A percentile compares a stretch with the other conserved stretches of the same genome.
These are phyloP conservation scores for Carex sylvatica DNA, from an alignment of 202 grass and related monocot species.

Conservation along the genomic window DNA sequence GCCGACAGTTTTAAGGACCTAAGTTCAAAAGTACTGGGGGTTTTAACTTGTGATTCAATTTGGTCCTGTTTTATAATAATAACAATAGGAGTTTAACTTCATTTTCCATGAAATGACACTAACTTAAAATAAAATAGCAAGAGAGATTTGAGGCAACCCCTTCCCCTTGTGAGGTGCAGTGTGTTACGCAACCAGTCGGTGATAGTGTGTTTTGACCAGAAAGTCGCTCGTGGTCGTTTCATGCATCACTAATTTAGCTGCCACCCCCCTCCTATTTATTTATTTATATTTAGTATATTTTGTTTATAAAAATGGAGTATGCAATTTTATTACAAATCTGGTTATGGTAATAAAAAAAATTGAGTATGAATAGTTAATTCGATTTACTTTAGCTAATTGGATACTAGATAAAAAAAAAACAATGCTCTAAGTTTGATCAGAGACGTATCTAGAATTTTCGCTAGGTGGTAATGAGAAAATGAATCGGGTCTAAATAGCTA, in stretches of 20 bases:
- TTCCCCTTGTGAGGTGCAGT: not conserved
- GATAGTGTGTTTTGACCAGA: slow-evolving; percentile 25
- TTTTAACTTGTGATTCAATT: not conserved
- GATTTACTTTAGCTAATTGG: too few species aligned
- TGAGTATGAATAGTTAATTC: too few species aligned
- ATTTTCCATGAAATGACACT: not conserved
- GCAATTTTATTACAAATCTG: too few species aligned
- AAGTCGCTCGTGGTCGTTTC: slow-evolving; percentile 13
- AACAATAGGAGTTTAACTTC: not conserved
- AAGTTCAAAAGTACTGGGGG: not conserved
- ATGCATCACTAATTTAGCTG: not conserved
- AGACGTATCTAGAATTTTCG: too few species aligned
- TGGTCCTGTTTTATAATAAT: not conserved
- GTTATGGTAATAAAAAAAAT: too few species aligned
- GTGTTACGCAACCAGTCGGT: slow-evolving; percentile 7
- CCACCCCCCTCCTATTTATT: not conserved
- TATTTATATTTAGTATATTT: too few species aligned
- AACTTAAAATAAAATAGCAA: not conserved
- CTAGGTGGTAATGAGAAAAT: too few species aligned
- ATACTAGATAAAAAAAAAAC: too few species aligned
- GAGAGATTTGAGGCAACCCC: not conserved
- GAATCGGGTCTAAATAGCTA: too few species aligned
- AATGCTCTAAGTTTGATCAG: too few species aligned
- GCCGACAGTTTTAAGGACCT: not conserved
- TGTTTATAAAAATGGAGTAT: too few species aligned